Evolutionary conservation across 345 rosid species (phyloP), one percentile per base, ranked within the genome.

Genomic region (Eutrema heterophyllum): DNA sequence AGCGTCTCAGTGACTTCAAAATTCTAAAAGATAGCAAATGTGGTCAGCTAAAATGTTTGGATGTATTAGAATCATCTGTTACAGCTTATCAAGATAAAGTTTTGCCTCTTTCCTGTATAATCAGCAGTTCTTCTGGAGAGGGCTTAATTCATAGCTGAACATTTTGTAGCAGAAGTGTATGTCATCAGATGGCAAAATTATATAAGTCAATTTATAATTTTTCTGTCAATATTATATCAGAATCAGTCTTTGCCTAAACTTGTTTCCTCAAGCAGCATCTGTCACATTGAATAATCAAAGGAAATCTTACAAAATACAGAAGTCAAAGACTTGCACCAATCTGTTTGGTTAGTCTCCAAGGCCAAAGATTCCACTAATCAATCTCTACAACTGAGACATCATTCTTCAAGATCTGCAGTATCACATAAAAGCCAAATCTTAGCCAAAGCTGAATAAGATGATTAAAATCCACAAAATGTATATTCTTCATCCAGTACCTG

Each of bases 361-460:
- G 3, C 27, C 3, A 35, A 27, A 13, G 39, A 58, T 38, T 74
- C 57, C 7, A 15, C 58, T 80, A 86, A 9, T 77, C 80, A 53
- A 67, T 62, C 9, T 85, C 91, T 57, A 67, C 80, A 24, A 72
- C 56, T 38, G 80, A 70, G 16, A 33, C 63, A 64, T 84, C 92
- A 65, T 78, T 85, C 82, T 83, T 90, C 81, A 83, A 85, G 65
- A 88, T 76, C 97, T 88, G 43, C 55, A 54, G 16, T 54, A 51
- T 45, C 26, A 44, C 45, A 38, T 9, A 53, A 43, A 21, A 18
- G n/a, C 50, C 14, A 35, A 64, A 39, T 30, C 44, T 46, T 13
- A 62, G 57, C 16, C 64, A 54, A 35, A 69, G 5, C 51, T 26
- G 13, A 43, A 52, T 14, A 35, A 11, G 8, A 46, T 12, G 12